A percentile compares a stretch with the other conserved stretches of the same genome.
phyloP scores from a whole-genome alignment of 805 yeast genomes.

The Nakazawaea anatomiae region DNA sequence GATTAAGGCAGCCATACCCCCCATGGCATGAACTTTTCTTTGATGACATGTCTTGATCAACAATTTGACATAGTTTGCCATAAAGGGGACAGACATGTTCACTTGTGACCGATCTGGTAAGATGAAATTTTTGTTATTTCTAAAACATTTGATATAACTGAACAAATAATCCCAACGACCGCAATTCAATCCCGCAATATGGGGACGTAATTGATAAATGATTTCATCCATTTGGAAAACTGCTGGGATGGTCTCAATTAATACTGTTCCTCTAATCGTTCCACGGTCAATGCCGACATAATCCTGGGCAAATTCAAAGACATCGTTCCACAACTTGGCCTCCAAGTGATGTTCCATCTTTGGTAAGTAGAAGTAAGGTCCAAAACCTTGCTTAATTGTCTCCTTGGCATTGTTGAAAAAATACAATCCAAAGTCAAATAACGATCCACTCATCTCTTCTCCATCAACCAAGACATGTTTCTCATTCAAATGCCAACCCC shows the following conservation, averaged over 20 bases:
- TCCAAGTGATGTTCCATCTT: conserved; percentile 75
- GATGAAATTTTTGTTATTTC: conserved; percentile 55
- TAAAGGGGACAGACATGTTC: conserved; percentile 64
- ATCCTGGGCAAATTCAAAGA: conserved; percentile 61
- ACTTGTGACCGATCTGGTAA: conserved; percentile 69
- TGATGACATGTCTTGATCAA: conserved; percentile 64
- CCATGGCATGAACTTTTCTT: conserved; percentile 73
- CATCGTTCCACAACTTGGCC: conserved; percentile 72
- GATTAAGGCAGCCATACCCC: conserved; percentile 77
- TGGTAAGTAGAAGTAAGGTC: conserved; percentile 71
- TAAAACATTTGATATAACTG: conserved; percentile 60
- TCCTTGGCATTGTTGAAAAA: conserved; percentile 66
- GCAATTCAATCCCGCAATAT: conserved; percentile 68
- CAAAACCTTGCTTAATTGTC: conserved; percentile 48
- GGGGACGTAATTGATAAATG: conserved; percentile 65
- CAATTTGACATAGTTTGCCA: conserved; percentile 59
- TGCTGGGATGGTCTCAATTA: conserved; percentile 68
- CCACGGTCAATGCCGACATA: conserved; percentile 59
- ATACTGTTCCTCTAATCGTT: conserved; percentile 64
- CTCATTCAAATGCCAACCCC: conserved; percentile 74
- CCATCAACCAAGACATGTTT: conserved; percentile 63
- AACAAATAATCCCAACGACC: conserved; percentile 78
- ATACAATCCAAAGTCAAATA: conserved; percentile 66
- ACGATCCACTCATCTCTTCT: conserved; percentile 58
- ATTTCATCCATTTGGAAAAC: conserved; percentile 78